These are phyloP conservation scores for Arthrobotrys conoides DNA, from an alignment of 2,329 filamentous ascomycete species.

Conservation along the genomic window DNA sequence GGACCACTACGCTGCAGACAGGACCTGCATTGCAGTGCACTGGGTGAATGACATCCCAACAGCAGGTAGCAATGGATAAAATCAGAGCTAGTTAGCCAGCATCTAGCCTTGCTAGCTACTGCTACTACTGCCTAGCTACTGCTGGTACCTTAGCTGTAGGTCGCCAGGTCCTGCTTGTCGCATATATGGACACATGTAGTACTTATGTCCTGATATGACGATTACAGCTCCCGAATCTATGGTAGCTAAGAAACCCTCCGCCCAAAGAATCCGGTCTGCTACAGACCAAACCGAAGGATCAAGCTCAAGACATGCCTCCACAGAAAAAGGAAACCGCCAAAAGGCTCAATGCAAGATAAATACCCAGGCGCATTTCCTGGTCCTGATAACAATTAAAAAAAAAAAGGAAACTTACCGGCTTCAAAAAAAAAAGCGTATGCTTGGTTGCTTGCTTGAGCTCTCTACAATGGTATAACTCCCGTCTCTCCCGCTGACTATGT, in stretches of 20 bases:
- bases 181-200: background rate
- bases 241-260: slow-evolving; percentile 12
- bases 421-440: background rate
- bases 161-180: background rate
- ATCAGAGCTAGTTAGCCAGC: background rate
- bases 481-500: background rate
- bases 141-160: background rate
- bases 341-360: slow-evolving; percentile 58
- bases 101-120: slow-evolving; percentile 3
- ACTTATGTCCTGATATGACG: background rate
- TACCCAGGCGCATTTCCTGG: slow-evolving; percentile 39
- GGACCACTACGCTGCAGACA: too few relatives aligned
- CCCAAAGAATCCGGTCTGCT: background rate
- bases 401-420: slow-evolving; percentile 11
- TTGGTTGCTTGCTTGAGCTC: background rate
- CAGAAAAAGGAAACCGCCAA: background rate
- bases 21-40: background rate
- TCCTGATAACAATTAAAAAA: slow-evolving; percentile 1
- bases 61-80: slow-evolving; percentile 1
- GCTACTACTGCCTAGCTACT: background rate
- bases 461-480: background rate
- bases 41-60: background rate
- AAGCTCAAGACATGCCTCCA: background rate
- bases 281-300: slow-evolving; percentile 24
- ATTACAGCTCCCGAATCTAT: slow-evolving; percentile 35